These are phyloP conservation scores for Arthrobotrys entomopaga DNA, from an alignment of 2,329 filamentous ascomycete genomes.

Conservation along the genomic window DNA sequence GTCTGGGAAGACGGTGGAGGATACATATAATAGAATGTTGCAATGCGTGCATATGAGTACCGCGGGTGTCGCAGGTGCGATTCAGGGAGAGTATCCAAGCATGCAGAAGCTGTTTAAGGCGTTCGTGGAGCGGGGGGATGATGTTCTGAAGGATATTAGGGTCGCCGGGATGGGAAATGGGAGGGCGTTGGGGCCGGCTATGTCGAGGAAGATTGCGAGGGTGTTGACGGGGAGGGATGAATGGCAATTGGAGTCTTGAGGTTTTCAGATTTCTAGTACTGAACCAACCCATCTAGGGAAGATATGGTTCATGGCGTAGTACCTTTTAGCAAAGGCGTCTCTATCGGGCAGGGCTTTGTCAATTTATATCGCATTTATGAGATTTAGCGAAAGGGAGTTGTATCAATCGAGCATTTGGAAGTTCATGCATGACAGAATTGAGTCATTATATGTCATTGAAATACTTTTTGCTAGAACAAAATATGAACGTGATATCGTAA, in stretches of 20 bases:
- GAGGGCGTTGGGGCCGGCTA: conserved; percentile 68
- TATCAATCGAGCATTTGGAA: no score
- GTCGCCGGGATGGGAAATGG: conserved; percentile 67
- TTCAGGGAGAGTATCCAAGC: conserved; percentile 71
- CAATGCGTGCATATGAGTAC: conserved; percentile 79
- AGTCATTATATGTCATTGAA: no score
- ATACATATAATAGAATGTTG: conserved; percentile 79
- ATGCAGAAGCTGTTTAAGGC: conserved; percentile 70
- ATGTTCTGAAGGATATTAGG: conserved; percentile 71
- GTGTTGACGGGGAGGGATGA: conserved; percentile 70
- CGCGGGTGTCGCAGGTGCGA: conserved; percentile 75
- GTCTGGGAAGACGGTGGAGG: conserved; percentile 72
- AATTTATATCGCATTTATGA: no score
- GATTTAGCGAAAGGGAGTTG: no score
- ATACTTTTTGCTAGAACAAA: no score
- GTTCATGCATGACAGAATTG: no score
- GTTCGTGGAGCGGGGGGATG: conserved; percentile 70
- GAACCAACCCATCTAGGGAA: no score
- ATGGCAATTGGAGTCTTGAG: conserved; percentile 43
- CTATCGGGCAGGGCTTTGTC: no score
- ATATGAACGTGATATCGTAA: no score
- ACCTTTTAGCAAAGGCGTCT: no score
- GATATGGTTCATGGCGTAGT: no score
- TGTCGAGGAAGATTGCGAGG: conserved; percentile 70
- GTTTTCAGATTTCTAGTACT: no score